These are phyloP conservation scores for Phytopythium sindhum DNA, from an alignment of 352 stramenopile genomes.

Conservation along the genomic window DNA sequence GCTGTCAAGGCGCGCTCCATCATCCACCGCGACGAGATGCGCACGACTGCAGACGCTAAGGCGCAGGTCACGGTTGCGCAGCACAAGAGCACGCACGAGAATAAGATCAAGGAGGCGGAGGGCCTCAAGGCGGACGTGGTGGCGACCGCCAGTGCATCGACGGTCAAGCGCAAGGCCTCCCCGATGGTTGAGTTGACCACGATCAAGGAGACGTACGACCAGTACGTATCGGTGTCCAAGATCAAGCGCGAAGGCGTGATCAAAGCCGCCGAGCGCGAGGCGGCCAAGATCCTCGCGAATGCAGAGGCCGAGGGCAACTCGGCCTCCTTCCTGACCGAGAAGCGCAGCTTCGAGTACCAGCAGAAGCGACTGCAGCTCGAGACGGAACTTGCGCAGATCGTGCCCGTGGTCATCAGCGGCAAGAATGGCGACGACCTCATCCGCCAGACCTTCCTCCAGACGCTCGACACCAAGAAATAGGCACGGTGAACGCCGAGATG, in stretches of 20 bases:
- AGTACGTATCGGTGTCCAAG: slow-evolving; percentile 63
- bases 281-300: slow-evolving; percentile 44
- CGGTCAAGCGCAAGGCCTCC: slow-evolving; percentile 56
- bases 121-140: slow-evolving; percentile 68
- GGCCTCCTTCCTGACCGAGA: slow-evolving; percentile 57
- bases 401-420: slow-evolving; percentile 79
- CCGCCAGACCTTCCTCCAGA: slow-evolving; percentile 52
- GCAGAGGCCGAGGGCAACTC: slow-evolving; percentile 63
- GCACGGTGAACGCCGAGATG: neutral
- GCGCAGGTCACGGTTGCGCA: slow-evolving; percentile 71
- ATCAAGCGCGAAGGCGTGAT: slow-evolving; percentile 61
- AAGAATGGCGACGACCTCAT: slow-evolving; percentile 85
- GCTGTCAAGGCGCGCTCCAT: slow-evolving; percentile 59
- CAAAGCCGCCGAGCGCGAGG: slow-evolving; percentile 61
- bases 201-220: slow-evolving; percentile 55
- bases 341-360: slow-evolving; percentile 77
- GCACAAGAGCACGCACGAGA: slow-evolving; percentile 43
- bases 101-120: slow-evolving; percentile 69
- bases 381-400: slow-evolving; percentile 41
- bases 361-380: slow-evolving; percentile 69
- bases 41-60: slow-evolving; percentile 70
- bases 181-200: slow-evolving; percentile 56
- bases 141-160: slow-evolving; percentile 43
- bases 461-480: slow-evolving; percentile 23
- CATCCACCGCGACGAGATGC: slow-evolving; percentile 79